These are phyloP conservation scores for Cytospora mali DNA, from an alignment of 2,329 filamentous ascomycete species.

Conservation along the genomic window DNA sequence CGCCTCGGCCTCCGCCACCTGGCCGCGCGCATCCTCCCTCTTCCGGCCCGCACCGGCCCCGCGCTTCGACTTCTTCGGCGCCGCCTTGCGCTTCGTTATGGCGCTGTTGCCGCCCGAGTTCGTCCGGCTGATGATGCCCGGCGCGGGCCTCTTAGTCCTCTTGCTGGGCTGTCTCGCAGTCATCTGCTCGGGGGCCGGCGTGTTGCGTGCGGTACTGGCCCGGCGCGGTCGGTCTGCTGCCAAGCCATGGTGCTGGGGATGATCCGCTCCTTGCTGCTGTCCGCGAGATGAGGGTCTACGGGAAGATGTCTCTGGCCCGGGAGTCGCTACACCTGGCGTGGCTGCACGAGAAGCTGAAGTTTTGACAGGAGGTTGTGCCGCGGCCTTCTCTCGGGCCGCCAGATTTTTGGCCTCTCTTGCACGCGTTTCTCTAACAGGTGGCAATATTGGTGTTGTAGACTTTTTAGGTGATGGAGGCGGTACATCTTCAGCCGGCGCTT, in stretches of 20 bases:
- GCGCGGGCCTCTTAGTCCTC: conserved; percentile 70
- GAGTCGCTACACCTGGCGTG: conserved; percentile 35
- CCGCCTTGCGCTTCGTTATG: conserved; percentile 71
- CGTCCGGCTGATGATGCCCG: conserved; percentile 68
- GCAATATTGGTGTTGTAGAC: conserved; percentile 40
- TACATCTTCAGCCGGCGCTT: conserved; percentile 37
- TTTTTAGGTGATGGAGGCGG: conserved; percentile 38
- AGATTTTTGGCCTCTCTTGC: conserved; percentile 33
- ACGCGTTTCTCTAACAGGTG: conserved; percentile 39
- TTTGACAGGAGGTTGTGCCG: conserved; percentile 20
- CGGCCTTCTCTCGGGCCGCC: conserved; percentile 26
- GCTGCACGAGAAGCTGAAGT: conserved; percentile 30
- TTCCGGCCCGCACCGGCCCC: conserved; percentile 38
- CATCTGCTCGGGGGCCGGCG: conserved; percentile 52
- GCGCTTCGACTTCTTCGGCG: conserved; percentile 64
- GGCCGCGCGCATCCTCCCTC: conserved; percentile 51
- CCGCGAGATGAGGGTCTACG: conserved; percentile 57
- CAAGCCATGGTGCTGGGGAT: conserved; percentile 46
- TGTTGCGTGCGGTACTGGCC: conserved; percentile 59
- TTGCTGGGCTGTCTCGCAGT: conserved; percentile 49
- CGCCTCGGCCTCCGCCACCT: conserved; percentile 42
- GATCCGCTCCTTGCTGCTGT: conserved; percentile 54
- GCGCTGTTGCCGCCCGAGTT: conserved; percentile 62
- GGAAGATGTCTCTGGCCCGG: conserved; percentile 39
- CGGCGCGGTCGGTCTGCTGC: conserved; percentile 58